phyloP scores from a whole-genome alignment of 2,329 filamentous ascomycete species.

The Chalaropsis ovoidea region DNA sequence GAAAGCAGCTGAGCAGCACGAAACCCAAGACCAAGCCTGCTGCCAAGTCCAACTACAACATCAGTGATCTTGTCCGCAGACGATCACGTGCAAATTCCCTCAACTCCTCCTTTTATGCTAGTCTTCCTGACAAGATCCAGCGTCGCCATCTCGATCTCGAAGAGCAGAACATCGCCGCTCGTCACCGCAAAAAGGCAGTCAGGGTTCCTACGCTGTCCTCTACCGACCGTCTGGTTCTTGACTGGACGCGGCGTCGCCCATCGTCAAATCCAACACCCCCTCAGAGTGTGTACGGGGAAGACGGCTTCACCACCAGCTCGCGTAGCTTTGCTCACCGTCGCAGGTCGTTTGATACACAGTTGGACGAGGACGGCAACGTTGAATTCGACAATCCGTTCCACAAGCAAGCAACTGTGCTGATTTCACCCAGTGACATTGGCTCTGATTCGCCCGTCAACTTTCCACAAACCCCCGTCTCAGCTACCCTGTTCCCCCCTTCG shows the following conservation, averaged over 20 bases:
- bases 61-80: conserved; percentile 30
- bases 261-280: conserved; percentile 24
- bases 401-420: conserved; percentile 21
- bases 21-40: background rate
- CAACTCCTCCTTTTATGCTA: conserved; percentile 58
- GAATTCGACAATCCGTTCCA: conserved; percentile 23
- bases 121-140: conserved; percentile 62
- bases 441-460: conserved; percentile 18
- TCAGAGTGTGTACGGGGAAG: conserved; percentile 23
- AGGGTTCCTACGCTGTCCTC: conserved; percentile 15
- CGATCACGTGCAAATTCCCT: conserved; percentile 38
- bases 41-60: conserved; percentile 28
- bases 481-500: conserved; percentile 13
- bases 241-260: conserved; percentile 23
- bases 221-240: conserved; percentile 21
- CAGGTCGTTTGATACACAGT: conserved; percentile 18
- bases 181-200: conserved; percentile 9
- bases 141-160: conserved; percentile 60
- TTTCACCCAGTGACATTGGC: conserved; percentile 21
- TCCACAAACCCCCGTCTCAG: conserved; percentile 13
- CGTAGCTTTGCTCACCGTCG: conserved; percentile 31
- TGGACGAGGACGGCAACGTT: conserved; percentile 22
- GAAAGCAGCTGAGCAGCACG: conserved; percentile 13
- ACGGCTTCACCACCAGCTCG: conserved; percentile 26
- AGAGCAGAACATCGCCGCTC: conserved; percentile 45